Base-by-base conservation (phyloP, 2,329 filamentous ascomycete genomes). In the Ceratocystis diversiconidia region DNA sequence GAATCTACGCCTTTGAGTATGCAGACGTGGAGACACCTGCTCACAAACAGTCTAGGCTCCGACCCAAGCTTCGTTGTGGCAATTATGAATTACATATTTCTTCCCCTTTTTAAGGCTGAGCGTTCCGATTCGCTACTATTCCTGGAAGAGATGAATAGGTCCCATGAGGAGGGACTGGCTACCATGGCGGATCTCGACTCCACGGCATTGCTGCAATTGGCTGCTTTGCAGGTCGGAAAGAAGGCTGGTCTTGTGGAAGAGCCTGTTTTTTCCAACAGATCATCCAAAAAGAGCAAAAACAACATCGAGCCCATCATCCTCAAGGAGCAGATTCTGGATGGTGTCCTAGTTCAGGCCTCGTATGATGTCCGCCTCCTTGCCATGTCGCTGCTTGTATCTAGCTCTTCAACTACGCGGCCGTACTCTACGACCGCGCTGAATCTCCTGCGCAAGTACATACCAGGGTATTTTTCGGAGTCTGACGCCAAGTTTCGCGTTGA, bases 401-500 rank as follows among this genome's bases (percentile, higher is more conserved):
- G 90, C 0, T 84, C 85, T 8, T 84, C 88, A 1, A 86, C 86
- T 0, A 90, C 88, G 2, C 85, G 84, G 63, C 87, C 90, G 0
- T 85, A 95, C 63, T 86, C 86, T 0, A 71, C 75, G 0, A 79
- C 77, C 8, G 81, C 86, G 0, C 78, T 96, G 2, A 73, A 76
- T 2, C 79, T 87, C 12, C 76, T 97, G 1, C 80, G 80, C 64
- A 78, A 77, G 43, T 84, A 89, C 67, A 75, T 97, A 2, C 80
- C 82, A 0, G 82, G 86, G 17, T 84, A 92, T 69, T 87, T 95
- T 72, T 84, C 90, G 2, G 92, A 96, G 69, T 85, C 89, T 0
- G 91, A 96, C 72, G 86, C 92, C 5, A 90, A 92, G 70, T 88
- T 92, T 69, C 85, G 94, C 66, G 87, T 92, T 66, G 90, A 95